Evolutionary conservation across 257 asterid genomes (phyloP), one percentile per base, ranked within the genome.

Genomic region (Solanum habrochaites): DNA sequence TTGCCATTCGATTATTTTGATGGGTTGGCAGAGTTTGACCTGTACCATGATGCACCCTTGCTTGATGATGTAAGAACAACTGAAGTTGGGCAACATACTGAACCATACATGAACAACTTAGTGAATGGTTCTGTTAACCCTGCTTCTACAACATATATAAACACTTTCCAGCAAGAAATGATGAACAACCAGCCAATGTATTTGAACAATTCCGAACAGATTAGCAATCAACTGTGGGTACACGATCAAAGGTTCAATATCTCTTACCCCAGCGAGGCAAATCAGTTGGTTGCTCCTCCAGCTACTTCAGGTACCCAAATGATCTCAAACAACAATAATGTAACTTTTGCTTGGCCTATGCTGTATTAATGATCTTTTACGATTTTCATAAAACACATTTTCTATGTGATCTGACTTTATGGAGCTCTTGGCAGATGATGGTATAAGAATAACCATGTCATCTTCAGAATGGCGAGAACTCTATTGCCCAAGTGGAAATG

Each of bases 371-470:
- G 87, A 67, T 80, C 85, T 64, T 21, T 60, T 85, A 37, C 85
- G 9, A 16, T 62, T 88, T 66, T 62, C 71, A 58, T 71, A 64
- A 49, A 39, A 73, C 77, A 88, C 58, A 90, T 21, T 85, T 89
- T 47, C 92, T 70, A 85, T 78, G 69, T 81, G 86, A 82, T 86
- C 94, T 91, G 87, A 91, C 87, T 88, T 89, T 35, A 67, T 88
- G 70, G 97, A 90, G 95, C 94, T 93, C 96, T 94, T 95, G 98
- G 90, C 95, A 92, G 99, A 96, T 91, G 94, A 94, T 93, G 92
- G 91, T 90, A 82, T 90, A 86, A 70, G 88, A 78, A 81, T 87
- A 83, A 87, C 91, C 88, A 88, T 88, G 91, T 85, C 92, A 90
- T 88, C 92, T 85, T 88, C 91, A 74, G 77, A 83, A 56, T 86